phyloP scores from a whole-genome alignment of 163 green algal genomes.

The Chlorella variabilis region DNA sequence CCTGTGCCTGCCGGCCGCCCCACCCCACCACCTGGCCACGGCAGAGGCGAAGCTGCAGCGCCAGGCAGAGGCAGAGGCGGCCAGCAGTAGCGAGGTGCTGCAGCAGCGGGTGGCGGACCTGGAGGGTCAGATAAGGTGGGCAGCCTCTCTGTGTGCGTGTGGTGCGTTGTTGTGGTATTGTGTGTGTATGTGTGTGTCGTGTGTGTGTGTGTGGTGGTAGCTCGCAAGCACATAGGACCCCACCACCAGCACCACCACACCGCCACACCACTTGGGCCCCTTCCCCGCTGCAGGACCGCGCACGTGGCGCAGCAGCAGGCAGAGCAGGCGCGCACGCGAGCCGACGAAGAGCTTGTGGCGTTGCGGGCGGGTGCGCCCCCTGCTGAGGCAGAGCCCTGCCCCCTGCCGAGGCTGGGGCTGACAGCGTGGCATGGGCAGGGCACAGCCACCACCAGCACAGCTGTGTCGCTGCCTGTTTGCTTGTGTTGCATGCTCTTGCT shows the following conservation, averaged over 20 bases:
- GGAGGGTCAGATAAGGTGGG: constrained; percentile 10
- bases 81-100: constrained; percentile 35
- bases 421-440: too few species aligned
- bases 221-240: too few species aligned
- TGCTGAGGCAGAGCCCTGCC: not conserved
- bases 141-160: too few species aligned
- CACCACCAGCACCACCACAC: not conserved
- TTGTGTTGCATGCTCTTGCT: too few species aligned
- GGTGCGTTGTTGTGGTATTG: too few species aligned
- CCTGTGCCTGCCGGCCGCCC: not conserved
- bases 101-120: constrained; percentile 36
- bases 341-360: constrained; percentile 36
- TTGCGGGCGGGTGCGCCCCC: not conserved
- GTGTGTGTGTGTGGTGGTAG: not conserved
- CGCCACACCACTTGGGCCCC: not conserved
- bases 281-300: not conserved
- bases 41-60: constrained; percentile 25
- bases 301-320: constrained; percentile 26
- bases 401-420: not conserved
- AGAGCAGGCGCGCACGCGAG: constrained; percentile 7
- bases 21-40: not conserved
- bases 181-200: not conserved
- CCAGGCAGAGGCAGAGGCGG: constrained; percentile 16
- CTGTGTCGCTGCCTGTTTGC: too few species aligned
- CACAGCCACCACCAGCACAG: too few species aligned